phyloP scores from a whole-genome alignment of 2,329 filamentous ascomycete genomes.

The Aschersonia sp. region DNA sequence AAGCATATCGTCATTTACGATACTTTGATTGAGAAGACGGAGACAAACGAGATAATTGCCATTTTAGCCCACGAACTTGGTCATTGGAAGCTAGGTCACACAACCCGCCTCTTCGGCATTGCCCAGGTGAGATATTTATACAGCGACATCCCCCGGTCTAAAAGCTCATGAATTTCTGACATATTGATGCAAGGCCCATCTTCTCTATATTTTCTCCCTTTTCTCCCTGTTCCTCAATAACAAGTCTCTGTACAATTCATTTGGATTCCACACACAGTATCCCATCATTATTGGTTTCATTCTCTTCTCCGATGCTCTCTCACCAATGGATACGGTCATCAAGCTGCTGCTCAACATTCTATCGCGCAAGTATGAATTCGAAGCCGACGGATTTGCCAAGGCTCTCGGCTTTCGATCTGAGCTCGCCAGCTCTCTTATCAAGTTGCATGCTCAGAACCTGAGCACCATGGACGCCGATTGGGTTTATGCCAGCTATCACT shows the following conservation, averaged over 20 bases:
- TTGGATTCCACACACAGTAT: slow-evolving; percentile 70
- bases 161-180: background rate
- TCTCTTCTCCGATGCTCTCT: slow-evolving; percentile 90
- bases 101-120: slow-evolving; percentile 78
- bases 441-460: slow-evolving; percentile 95
- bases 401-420: slow-evolving; percentile 71
- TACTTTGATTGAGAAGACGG: slow-evolving; percentile 89
- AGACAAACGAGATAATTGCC: slow-evolving; percentile 82
- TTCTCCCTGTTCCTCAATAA: slow-evolving; percentile 99
- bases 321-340: slow-evolving; percentile 85
- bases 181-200: slow-evolving; percentile 49
- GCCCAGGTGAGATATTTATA: slow-evolving; percentile 43
- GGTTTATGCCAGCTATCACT: slow-evolving; percentile 97
- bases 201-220: slow-evolving; percentile 91
- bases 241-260: slow-evolving; percentile 73
- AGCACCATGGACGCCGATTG: slow-evolving; percentile 98
- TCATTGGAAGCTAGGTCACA: slow-evolving; percentile 94
- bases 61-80: slow-evolving; percentile 92
- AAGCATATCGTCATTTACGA: slow-evolving; percentile 99
- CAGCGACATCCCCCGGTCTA: background rate
- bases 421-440: slow-evolving; percentile 79
- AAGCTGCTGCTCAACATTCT: slow-evolving; percentile 94
- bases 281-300: slow-evolving; percentile 97
- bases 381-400: slow-evolving; percentile 84
- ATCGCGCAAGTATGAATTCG: slow-evolving; percentile 87